Conservation (phyloP, 1,284 basidiomycete species). For the Ustilago xerochloae region DNA sequence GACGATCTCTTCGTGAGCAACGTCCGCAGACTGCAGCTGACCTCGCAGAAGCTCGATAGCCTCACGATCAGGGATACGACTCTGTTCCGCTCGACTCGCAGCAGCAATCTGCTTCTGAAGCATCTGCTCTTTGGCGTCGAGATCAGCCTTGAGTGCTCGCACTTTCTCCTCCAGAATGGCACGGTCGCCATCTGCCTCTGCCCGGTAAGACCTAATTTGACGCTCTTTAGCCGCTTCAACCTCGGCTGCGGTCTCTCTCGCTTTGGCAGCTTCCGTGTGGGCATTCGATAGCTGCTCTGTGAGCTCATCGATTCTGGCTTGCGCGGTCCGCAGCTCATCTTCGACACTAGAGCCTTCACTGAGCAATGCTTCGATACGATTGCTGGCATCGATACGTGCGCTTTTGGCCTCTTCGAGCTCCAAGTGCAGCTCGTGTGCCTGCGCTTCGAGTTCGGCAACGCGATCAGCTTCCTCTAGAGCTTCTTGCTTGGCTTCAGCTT, state of each 20-base stretch:
- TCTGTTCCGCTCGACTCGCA: constrained; percentile 25
- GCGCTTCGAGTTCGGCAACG: constrained; percentile 54
- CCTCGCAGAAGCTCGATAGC: constrained; percentile 52
- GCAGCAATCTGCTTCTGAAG: constrained; percentile 33
- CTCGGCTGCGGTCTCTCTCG: constrained; percentile 48
- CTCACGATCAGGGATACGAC: constrained; percentile 37
- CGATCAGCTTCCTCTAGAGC: constrained; percentile 56
- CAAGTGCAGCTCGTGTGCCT: constrained; percentile 49
- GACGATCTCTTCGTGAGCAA: constrained; percentile 58
- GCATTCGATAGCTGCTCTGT: constrained; percentile 53
- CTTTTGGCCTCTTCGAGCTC: constrained; percentile 60
- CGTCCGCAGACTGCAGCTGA: constrained; percentile 61
- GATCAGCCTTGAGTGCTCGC: constrained; percentile 44
- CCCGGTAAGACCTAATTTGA: constrained; percentile 54
- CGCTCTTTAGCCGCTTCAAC: constrained; percentile 54
- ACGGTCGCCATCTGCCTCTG: constrained; percentile 62
- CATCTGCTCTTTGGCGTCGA: constrained; percentile 39
- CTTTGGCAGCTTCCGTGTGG: constrained; percentile 50
- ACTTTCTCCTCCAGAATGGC: constrained; percentile 63
- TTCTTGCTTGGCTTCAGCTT: constrained; percentile 49
- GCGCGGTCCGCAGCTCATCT: constrained; percentile 53
- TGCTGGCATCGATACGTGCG: constrained; percentile 56
- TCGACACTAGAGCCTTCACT: constrained; percentile 59
- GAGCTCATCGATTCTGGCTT: constrained; percentile 59
- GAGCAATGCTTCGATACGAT: constrained; percentile 58